Base-by-base conservation (phyloP, 805 yeast species). In the Candida methanosorbosa region DNA sequence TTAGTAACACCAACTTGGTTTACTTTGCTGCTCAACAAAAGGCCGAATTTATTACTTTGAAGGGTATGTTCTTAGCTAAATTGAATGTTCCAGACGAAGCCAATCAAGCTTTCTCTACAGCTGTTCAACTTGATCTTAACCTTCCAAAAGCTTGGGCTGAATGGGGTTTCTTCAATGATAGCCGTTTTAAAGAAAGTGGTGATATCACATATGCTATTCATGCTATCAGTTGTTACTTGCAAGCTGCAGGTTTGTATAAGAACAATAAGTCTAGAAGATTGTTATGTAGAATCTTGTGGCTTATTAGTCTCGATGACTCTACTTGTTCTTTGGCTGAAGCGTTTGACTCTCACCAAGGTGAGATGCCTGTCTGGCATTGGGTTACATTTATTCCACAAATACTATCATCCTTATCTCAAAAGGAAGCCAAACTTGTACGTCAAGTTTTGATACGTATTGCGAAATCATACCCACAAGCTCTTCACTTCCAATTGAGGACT, bases 351-450 rank as follows among this genome's bases (percentile, higher is more conserved):
- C 92, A 85, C 56, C 75, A 88, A 42, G 97, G 97, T 16, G 99
- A 94, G 43, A 86, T 86, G 28, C 98, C 99, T 4, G 95, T 90
- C 2, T 92, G 99, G 99, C 90, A 90, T 57, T 92, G 97, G 97
- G 86, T 92, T 30, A 86, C 97, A 0, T 92, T 82, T 50, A 87
- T 92, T 45, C 98, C 98, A 3, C 98, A 94, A 58, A 66, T 92
- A 39, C 65, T 92, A 45, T 81, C 96, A 0, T 80, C 95, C 0
- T 65, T 92, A 40, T 84, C 97, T 1, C 95, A 87, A 46, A 81
- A 78, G 46, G 97, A 92, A 54, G 97, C 97, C 0, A 72, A 75
- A 37, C 68, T 87, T 56, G 96, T 90, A 2, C 79, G 95, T 40
- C 87, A 79, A 48, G 82, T 92, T 29, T 68, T 92, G 52, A 82